These are phyloP conservation scores for Pseudogymnoascus sp. DNA, from an alignment of 2,329 filamentous ascomycete genomes.

Conservation along the genomic window DNA sequence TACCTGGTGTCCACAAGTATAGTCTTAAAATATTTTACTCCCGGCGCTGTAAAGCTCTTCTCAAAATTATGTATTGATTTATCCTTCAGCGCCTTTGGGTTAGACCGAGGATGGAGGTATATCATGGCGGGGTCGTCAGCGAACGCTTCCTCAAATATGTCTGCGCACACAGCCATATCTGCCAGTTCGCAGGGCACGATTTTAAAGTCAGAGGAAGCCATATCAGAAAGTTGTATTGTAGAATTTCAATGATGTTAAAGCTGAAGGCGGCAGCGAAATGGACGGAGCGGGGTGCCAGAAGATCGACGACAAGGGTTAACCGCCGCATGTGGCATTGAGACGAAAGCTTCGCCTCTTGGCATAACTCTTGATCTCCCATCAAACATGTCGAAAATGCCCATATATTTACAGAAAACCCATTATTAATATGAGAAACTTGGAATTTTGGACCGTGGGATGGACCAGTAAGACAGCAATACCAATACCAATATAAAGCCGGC, in stretches of 20 bases:
- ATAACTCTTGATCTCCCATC: background rate
- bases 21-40: conserved; percentile 1
- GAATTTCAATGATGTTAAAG: background rate
- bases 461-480: background rate
- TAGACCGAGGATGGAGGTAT: background rate
- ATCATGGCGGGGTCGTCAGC: background rate
- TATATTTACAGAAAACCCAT: background rate
- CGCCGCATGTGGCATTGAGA: background rate
- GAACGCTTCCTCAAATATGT: conserved; percentile 7
- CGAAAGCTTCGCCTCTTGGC: background rate
- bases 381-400: background rate
- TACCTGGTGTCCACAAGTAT: background rate
- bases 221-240: background rate
- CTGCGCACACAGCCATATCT: background rate
- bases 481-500: background rate
- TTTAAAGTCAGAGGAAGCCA: background rate
- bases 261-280: background rate
- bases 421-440: background rate
- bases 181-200: background rate
- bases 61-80: background rate
- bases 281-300: background rate
- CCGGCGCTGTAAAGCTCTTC: background rate
- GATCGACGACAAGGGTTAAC: background rate
- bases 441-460: background rate
- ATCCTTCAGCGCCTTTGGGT: background rate